These are phyloP conservation scores for Zoysia pacifica DNA, from an alignment of 176 grass and related monocot species.

Conservation along the genomic window DNA sequence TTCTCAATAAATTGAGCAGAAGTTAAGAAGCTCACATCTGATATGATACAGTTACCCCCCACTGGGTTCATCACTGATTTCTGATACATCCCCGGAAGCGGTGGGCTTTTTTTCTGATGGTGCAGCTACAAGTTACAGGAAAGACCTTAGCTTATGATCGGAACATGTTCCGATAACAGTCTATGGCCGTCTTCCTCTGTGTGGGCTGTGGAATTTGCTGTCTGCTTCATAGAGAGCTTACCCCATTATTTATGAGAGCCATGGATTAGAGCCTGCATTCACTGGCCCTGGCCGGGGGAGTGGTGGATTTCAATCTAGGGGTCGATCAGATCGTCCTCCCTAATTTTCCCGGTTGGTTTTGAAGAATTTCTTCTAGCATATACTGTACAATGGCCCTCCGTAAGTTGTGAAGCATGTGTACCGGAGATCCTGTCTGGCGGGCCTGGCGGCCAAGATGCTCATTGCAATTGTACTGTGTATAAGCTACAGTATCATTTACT, in stretches of 20 bases:
- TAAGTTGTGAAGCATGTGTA: slow-evolving; percentile 34
- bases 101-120: slow-evolving; percentile 17
- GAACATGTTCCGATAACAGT: slow-evolving; percentile 35
- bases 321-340: slow-evolving; percentile 1
- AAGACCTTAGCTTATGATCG: slow-evolving; percentile 12
- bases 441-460: background rate
- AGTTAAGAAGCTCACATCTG: slow-evolving; percentile 31
- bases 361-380: background rate
- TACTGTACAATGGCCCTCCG: slow-evolving; percentile 30
- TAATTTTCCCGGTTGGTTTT: slow-evolving; percentile 13
- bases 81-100: slow-evolving; percentile 18
- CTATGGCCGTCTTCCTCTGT: slow-evolving; percentile 26
- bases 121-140: slow-evolving; percentile 21
- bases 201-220: background rate
- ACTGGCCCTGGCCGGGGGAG: background rate
- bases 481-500: slow-evolving; percentile 26
- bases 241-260: background rate
- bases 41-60: slow-evolving; percentile 29
- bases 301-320: slow-evolving; percentile 19
- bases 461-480: slow-evolving; percentile 36
- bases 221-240: background rate
- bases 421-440: background rate
- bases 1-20: slow-evolving; percentile 55
- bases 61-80: slow-evolving; percentile 34
- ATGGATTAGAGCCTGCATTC: background rate